Percentiles rank a stretch among this genome's conserved stretches.
Conservation (phyloP, 2,329 filamentous ascomycete species). For the Neurospora sp. region DNA sequence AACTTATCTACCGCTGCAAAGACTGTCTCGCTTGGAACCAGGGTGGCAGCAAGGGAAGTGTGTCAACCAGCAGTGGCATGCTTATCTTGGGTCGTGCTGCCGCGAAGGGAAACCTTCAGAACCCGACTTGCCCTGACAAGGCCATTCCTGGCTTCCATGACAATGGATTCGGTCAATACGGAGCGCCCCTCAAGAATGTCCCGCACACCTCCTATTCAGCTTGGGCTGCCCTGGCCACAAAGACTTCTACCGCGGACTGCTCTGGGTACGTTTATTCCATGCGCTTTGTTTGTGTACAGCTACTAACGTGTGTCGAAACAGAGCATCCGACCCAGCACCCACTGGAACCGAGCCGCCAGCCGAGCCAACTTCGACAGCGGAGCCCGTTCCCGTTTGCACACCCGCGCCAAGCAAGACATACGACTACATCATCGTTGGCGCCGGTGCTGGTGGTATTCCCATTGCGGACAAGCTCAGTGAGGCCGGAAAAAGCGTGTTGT, state of each 20-base stretch:
- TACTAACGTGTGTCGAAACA: no score
- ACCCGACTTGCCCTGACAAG: constrained; percentile 32
- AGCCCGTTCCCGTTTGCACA: constrained; percentile 7
- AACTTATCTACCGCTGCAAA: constrained; percentile 55
- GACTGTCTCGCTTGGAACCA: constrained; percentile 45
- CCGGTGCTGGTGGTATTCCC: constrained; percentile 50
- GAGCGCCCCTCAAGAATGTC: constrained; percentile 28
- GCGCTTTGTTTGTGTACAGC: background rate
- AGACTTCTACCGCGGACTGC: constrained; percentile 18
- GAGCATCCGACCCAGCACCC: constrained; percentile 4
- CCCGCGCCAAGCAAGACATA: constrained; percentile 26
- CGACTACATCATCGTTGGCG: constrained; percentile 56
- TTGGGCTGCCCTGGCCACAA: constrained; percentile 35
- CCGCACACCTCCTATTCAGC: constrained; percentile 30
- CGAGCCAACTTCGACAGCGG: constrained; percentile 1
- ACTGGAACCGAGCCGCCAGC: constrained; percentile 2
- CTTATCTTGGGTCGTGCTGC: constrained; percentile 48
- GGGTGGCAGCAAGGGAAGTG: constrained; percentile 31
- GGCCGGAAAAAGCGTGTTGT: constrained; percentile 52
- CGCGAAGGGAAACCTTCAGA: constrained; percentile 31
- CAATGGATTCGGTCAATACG: constrained; percentile 41
- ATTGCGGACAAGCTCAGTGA: constrained; percentile 55
- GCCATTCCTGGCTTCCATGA: constrained; percentile 44
- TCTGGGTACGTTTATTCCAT: constrained; percentile 9
- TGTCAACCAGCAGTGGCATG: constrained; percentile 32